phyloP scores from a whole-genome alignment of 176 grass and related monocot genomes.

The Rhynchospora tenuis region DNA sequence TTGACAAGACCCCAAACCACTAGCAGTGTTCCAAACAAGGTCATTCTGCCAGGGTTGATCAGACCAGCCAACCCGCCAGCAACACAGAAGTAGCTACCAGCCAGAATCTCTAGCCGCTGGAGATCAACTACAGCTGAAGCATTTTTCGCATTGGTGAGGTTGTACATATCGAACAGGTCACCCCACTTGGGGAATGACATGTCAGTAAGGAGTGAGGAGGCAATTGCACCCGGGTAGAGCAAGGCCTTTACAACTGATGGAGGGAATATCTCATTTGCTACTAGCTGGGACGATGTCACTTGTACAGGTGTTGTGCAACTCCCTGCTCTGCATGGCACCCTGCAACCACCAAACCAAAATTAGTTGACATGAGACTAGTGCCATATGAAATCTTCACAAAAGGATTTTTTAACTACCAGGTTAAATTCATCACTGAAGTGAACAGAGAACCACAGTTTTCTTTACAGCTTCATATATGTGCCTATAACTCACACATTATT shows the following conservation, averaged over 20 bases:
- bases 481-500: neutral
- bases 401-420: neutral
- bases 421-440: neutral
- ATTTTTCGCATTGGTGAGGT: constrained; percentile 76
- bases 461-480: neutral
- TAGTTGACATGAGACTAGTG: neutral
- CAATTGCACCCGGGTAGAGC: constrained; percentile 73
- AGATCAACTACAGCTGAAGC: constrained; percentile 78
- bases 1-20: constrained; percentile 93
- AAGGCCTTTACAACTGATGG: constrained; percentile 66
- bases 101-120: constrained; percentile 89
- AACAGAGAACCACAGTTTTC: neutral
- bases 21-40: constrained; percentile 81
- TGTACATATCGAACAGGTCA: constrained; percentile 69
- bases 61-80: constrained; percentile 69
- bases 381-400: neutral
- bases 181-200: constrained; percentile 60
- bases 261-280: constrained; percentile 86
- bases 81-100: constrained; percentile 94
- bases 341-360: constrained; percentile 35
- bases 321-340: constrained; percentile 91
- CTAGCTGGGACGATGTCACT: constrained; percentile 78
- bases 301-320: constrained; percentile 91
- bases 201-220: constrained; percentile 38
- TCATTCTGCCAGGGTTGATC: constrained; percentile 90